Evolutionary conservation across 768 basidiomycete genomes (phyloP).

Genomic region (Pisolithus albus): DNA sequence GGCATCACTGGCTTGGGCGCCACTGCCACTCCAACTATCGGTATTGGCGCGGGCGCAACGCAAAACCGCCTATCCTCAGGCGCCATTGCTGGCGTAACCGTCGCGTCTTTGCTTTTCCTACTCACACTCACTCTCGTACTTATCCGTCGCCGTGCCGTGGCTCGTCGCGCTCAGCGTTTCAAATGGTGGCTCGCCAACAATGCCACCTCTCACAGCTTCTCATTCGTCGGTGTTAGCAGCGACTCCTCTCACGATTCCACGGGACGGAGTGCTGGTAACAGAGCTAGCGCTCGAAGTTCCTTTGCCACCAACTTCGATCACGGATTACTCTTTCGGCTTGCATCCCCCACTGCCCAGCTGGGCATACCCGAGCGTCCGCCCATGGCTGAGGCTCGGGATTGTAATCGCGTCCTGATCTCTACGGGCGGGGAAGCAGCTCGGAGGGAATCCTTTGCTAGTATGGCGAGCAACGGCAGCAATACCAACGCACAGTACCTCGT

Average conservation of each 20-base stretch:
- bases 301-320: slow-evolving; percentile 59
- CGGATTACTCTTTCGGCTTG: slow-evolving; percentile 20
- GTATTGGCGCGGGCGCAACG: slow-evolving; percentile 4
- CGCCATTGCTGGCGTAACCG: slow-evolving; percentile 41
- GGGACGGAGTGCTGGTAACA: slow-evolving; percentile 14
- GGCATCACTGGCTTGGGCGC: slow-evolving; percentile 8
- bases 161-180: slow-evolving; percentile 37
- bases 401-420: slow-evolving; percentile 17
- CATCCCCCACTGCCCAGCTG: slow-evolving; percentile 13
- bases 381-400: slow-evolving; percentile 48
- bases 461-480: slow-evolving; percentile 31
- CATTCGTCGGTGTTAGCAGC: slow-evolving; percentile 7
- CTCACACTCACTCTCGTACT: slow-evolving; percentile 34
- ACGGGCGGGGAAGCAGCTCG: slow-evolving; percentile 22
- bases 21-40: slow-evolving; percentile 10
- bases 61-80: slow-evolving; percentile 34
- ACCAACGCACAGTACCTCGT: slow-evolving; percentile 35
- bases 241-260: slow-evolving; percentile 11
- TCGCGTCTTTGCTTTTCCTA: slow-evolving; percentile 25
- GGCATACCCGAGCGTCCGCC: slow-evolving; percentile 40
- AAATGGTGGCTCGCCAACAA: slow-evolving; percentile 40
- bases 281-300: slow-evolving; percentile 45
- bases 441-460: slow-evolving; percentile 36
- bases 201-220: not conserved
- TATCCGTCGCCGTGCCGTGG: slow-evolving; percentile 40